Base-by-base conservation (phyloP, 768 basidiomycete genomes). In the Auricularia auricula-judae region DNA sequence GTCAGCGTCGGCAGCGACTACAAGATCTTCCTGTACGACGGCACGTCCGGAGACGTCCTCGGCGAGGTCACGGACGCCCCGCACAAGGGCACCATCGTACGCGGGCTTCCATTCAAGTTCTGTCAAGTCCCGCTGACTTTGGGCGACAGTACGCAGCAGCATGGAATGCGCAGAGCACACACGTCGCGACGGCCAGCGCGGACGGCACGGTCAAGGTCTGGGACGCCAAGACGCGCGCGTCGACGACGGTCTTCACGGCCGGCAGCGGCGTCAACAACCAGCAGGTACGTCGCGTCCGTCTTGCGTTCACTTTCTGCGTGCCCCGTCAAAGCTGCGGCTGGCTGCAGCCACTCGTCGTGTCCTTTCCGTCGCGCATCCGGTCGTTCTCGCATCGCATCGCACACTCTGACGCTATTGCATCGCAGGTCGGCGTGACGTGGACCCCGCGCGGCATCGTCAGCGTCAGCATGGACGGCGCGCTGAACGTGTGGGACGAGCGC, bases 181-280 rank as follows among this genome's bases (percentile, higher is more conserved):
- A 76, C 2, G 75, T 97, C 44, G 80, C 83, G n/a, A 93, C 93
- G 0, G 89, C 91, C 8, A 88, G 92, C 1, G 89, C 88, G 16
- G 94, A 98, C 72, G 83, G 88, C 65, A 88, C 89, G 2, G 92
- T 95, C 62, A 91, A 91, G 70, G 75, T 96, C 3, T 98, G 94
- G 94, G 93, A 97, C 69, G 84, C 87, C 0, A 83, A 87, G 70
- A 80, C 86, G 0, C 80, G 81, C 65, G 89, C 92, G 71, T 80
- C 82, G 7, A 76, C 81, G 23, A 83, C 79, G 16, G 84, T 84
- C 1, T 95, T 89, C 86, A 81, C 80, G 1, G 74, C 94, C 21
- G 93, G 91, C 11, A 75, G 84, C 42, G 88, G 85, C n/a, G 76
- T 96, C 35, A 76, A 80, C 35, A 76, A 89, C 68, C 95, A 98